Evolutionary conservation across 2,329 filamentous ascomycete species (phyloP).

Genomic region (Pseudovirgaria hyperparasitica): DNA sequence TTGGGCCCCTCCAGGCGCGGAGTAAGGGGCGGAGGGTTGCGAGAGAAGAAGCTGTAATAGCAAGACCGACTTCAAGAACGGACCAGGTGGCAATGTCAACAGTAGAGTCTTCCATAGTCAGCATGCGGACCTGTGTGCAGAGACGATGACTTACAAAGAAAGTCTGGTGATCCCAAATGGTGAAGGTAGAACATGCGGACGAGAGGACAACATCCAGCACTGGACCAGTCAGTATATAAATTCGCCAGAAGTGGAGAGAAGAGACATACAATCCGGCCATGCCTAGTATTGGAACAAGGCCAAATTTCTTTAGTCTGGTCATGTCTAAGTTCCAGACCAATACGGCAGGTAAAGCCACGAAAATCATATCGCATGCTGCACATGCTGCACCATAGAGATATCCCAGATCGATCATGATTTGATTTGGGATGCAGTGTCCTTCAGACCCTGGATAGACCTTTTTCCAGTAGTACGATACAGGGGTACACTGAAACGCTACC

Average conservation of each 20-base stretch:
- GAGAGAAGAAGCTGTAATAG: constrained; percentile 22
- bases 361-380: constrained; percentile 34
- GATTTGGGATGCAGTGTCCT: constrained; percentile 30
- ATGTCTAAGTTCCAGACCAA: constrained; percentile 41
- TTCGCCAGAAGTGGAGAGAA: no score
- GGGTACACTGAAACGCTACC: constrained; percentile 37
- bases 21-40: constrained; percentile 24
- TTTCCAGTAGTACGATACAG: constrained; percentile 38
- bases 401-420: constrained; percentile 29
- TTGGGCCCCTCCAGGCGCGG: no score
- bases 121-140: no score
- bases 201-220: no score
- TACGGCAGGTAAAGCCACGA: constrained; percentile 37
- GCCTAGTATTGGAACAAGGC: constrained; percentile 34
- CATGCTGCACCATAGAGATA: constrained; percentile 35
- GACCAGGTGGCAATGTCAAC: constrained; percentile 25
- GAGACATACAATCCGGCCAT: constrained; percentile 38
- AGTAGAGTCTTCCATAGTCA: no score
- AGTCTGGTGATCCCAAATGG: constrained; percentile 21
- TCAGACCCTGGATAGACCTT: constrained; percentile 21
- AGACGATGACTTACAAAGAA: constrained; percentile 17
- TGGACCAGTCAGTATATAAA: no score
- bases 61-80: constrained; percentile 22
- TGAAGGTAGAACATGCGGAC: constrained; percentile 22
- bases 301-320: constrained; percentile 32